Conservation (phyloP, 441 rosid species). For the Macaranga tanarius region DNA sequence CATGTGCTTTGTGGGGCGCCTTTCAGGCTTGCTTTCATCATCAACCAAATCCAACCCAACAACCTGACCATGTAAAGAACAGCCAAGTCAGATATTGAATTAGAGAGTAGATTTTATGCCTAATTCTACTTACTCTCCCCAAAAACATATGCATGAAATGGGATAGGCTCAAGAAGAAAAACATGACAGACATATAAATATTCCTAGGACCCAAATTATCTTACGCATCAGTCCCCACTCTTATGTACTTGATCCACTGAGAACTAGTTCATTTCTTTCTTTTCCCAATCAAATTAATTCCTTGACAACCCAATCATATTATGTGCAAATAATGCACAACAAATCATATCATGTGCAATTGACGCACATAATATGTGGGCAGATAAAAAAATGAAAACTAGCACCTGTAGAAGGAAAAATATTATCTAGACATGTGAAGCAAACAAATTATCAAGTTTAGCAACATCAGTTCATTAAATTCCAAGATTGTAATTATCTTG, state of each 20-base stretch:
- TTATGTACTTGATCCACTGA: neutral
- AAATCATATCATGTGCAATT: neutral
- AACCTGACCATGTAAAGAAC: conserved; percentile 54
- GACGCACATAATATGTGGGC: neutral
- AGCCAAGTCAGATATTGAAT: conserved; percentile 10
- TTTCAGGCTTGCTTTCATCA: conserved; percentile 99
- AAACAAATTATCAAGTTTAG: neutral
- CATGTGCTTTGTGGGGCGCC: conserved; percentile 99
- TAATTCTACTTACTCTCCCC: conserved; percentile 2
- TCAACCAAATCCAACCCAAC: conserved; percentile 98
- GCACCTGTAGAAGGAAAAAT: neutral
- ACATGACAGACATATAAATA: neutral
- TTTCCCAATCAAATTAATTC: neutral
- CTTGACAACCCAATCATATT: neutral
- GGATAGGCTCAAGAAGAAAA: neutral
- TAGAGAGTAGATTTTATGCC: neutral
- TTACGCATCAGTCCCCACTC: neutral
- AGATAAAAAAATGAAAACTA: neutral
- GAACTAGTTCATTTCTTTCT: neutral
- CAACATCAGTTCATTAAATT: neutral
- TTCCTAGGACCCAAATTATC: neutral
- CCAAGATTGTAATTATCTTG: neutral
- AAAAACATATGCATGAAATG: neutral
- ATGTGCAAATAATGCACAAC: neutral
- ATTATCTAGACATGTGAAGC: neutral